Evolutionary conservation across 257 asterid species (phyloP), one percentile per base, ranked within the genome.

Genomic region (Przewalskia tangutica): DNA sequence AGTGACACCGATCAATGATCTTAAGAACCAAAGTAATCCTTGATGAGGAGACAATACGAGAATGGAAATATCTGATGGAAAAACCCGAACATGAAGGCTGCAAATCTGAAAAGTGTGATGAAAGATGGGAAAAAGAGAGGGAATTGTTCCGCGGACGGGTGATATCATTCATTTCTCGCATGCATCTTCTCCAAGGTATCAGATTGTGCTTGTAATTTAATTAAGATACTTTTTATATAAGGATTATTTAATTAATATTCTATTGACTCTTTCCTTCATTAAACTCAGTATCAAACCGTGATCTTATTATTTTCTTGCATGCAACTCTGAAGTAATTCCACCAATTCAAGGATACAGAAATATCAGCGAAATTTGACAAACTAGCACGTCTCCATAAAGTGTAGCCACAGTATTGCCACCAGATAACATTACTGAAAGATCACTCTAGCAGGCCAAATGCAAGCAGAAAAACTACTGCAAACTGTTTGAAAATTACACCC

Each of bases 101-200:
- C 55, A 87, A 89, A 62, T 44, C 48, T 66, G 93, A 89, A 67
- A 91, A 88, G 76, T 90, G 88, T 82, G 75, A 85, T 71, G 87
- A 86, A 88, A 88, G 90, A 90, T 92, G 97, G 95, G 91, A 89
- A 80, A 92, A 88, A 85, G 93, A 91, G 79, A 85, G 97, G 77
- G 82, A 89, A 83, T 88, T 92, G 46, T 92, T 92, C 85, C 80
- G 27, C 11, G 93, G 97, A 79, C 83, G 95, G 82, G 91, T 94
- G 54, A 87, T 86, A 77, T 90, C 97, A 27, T 92, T 92, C 84
- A 91, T 92, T 80, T 93, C 92, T 50, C 92, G 93, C 82, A 92
- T 92, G 97, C 95, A 91, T 85, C 92, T 91, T 70, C 90, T 91
- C 75, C 97, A 91, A 92, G 97, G 95, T 92, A 89, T 75, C 63